These are phyloP conservation scores for Blastocystis sp. DNA, from an alignment of 352 stramenopile species.

Conservation along the genomic window DNA sequence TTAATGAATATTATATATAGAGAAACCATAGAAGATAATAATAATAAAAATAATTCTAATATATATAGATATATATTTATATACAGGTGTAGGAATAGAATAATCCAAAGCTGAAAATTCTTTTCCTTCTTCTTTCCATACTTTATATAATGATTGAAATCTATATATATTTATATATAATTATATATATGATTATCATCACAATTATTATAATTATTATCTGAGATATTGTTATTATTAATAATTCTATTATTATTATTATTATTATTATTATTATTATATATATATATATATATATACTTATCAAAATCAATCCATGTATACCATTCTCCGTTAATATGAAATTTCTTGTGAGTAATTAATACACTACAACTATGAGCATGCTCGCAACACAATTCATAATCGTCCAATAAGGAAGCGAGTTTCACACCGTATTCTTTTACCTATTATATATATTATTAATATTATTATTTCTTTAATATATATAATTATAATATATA, in stretches of 20 bases:
- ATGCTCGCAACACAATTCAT: slow-evolving; percentile 77
- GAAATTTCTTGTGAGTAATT: slow-evolving; percentile 62
- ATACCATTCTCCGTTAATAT: slow-evolving; percentile 69
- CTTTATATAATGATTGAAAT: slow-evolving; percentile 21
- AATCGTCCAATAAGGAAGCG: slow-evolving; percentile 53
- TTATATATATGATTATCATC: slow-evolving; percentile 24
- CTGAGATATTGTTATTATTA: slow-evolving; percentile 3
- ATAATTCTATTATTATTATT: too few species aligned
- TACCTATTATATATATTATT: not conserved
- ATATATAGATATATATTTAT: not conserved
- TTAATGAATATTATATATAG: too few species aligned
- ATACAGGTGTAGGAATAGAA: slow-evolving; percentile 19
- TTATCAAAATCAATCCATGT: slow-evolving; percentile 97
- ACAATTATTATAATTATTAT: slow-evolving; percentile 33
- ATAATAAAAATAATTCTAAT: slow-evolving; percentile 9
- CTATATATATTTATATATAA: too few species aligned
- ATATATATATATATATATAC: slow-evolving; percentile 48
- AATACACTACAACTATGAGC: slow-evolving; percentile 82
- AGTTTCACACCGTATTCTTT: slow-evolving; percentile 47
- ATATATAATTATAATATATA: not conserved
- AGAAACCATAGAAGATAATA: slow-evolving; percentile 40
- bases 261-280: not conserved
- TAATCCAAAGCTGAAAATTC: slow-evolving; percentile 30
- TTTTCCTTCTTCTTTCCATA: slow-evolving; percentile 57
- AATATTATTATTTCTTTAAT: too few species aligned